Base-by-base conservation (phyloP, 208 protist genomes). In the Acanthamoeba triangularis region DNA sequence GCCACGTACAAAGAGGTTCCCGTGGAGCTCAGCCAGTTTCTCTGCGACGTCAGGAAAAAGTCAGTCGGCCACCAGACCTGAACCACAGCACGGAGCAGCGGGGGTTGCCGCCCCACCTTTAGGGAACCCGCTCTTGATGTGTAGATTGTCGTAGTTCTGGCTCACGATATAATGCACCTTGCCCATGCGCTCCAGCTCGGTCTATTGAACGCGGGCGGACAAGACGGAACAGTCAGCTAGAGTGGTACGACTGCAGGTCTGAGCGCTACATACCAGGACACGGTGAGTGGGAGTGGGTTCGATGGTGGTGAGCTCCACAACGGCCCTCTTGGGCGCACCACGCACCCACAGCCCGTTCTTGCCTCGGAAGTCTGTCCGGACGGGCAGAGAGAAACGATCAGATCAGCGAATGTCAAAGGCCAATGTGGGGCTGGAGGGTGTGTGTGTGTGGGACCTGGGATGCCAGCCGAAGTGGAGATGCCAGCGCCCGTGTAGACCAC, bases 101-200 rank as follows among this genome's bases (percentile, higher is more conserved):
- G 37, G 3, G 37, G 37, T 41, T 41, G 37, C 37, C 20, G 30
- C 10, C 23, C 0, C 30, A 72, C 65, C 65, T 35, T 72, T 72
- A 0, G 65, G 65, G 8, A 72, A 72, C 10, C 65, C 23, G 65
- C 65, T 72, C 65, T 72, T 72, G 65, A 72, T 72, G 65, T 72
- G 65, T 14, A 72, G 65, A n/a, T 72, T 72, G 65, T 72, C 23
- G 65, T 72, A 72, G 65, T 72, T 72, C 65, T 72, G 65, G 65
- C 65, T 72, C 65, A 72, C 65, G 0, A 72, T 72, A 20, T 33
- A 72, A 20, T 72, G 65, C 65, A 72, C 65, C 30, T 72, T 72
- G 18, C 65, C 65, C 65, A 72, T 37, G 10, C 23, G 65, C 20
- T 72, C 65, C 65, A 30, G 10, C 65, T 72, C 23, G 23, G 65